Evolutionary conservation across 75 land plant genomes (phyloP), one percentile per base, ranked within the genome.

Genomic region (Ceratopteris richardii): DNA sequence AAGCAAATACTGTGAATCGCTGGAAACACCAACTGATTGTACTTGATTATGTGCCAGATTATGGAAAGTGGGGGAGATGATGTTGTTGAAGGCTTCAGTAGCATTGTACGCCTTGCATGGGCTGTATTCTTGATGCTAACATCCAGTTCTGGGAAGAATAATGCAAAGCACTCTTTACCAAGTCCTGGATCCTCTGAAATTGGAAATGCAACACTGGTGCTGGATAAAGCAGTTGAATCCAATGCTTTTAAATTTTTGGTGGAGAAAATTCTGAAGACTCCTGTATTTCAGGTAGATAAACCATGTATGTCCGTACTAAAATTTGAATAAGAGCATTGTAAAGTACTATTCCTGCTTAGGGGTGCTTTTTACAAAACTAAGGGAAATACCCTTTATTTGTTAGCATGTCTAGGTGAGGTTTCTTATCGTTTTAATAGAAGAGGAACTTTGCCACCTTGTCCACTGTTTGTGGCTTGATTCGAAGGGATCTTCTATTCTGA

Each of bases 221-320:
- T 94, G 63, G 82, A 81, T 55, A 67, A 58, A 23, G 72, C 86
- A 48, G 90, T 78, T 60, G 74, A 80, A 19, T 65, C 80, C 31
- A 78, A 90, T 68, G 80, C 73, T 43, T 94, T 94, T 61, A 70
- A 90, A 67, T 89, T 89, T 74, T 47, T 83, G 7, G 64, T 78
- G 29, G 68, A 64, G 24, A 78, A 72, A 39, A 62, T 89, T 55
- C 77, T 94, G 18, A 79, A 64, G 25, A 83, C 96, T 65, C 81
- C 91, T 14, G 85, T 96, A 12, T 94, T 77, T 65, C 86, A 89
- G 98, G 98, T 91, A 56, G 24, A 31, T 10, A 10, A 9, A 40
- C 14, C 42, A 40, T 9, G 14, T 14, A 40, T 14, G 13, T 40
- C 42, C 14, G 9, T 40, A 40, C 42, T 40, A 40, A n/a, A n/a